phyloP scores from a whole-genome alignment of 139 green algal genomes.

The Marvania coccoides region DNA sequence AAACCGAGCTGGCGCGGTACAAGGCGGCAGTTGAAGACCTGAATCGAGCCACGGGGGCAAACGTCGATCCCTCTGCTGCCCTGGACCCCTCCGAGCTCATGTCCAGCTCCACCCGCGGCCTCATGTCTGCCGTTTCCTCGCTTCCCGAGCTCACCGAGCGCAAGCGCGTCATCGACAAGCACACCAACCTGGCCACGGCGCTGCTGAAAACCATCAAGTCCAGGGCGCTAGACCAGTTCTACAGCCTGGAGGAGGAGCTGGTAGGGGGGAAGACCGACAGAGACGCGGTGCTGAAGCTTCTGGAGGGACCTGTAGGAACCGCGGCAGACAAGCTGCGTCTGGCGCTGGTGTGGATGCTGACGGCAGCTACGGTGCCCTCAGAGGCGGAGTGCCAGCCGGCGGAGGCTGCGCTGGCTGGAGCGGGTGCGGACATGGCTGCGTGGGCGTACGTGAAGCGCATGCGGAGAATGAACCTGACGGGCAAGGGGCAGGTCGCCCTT shows the following conservation, averaged over 20 bases:
- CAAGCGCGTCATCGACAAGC: slow-evolving; percentile 95
- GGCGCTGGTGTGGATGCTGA: slow-evolving; percentile 81
- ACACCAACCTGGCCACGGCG: slow-evolving; percentile 91
- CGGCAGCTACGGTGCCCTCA: slow-evolving; percentile 30
- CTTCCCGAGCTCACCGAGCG: slow-evolving; percentile 66
- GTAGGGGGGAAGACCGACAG: slow-evolving; percentile 68
- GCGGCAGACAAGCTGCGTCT: slow-evolving; percentile 84
- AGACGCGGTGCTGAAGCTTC: slow-evolving; percentile 41
- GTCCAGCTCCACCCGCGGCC: slow-evolving; percentile 54
- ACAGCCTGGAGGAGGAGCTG: slow-evolving; percentile 78
- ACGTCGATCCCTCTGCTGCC: slow-evolving; percentile 24
- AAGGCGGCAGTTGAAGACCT: slow-evolving; percentile 87
- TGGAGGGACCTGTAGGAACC: slow-evolving; percentile 50
- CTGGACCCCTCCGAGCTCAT: slow-evolving; percentile 28
- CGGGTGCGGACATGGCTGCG: slow-evolving; percentile 66
- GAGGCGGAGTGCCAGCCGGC: slow-evolving; percentile 18
- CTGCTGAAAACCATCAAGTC: slow-evolving; percentile 87
- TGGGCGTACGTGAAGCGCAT: slow-evolving; percentile 85
- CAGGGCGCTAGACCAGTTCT: slow-evolving; percentile 75
- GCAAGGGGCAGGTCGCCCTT: slow-evolving; percentile 13
- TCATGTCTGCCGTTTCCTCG: slow-evolving; percentile 74
- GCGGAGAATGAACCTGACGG: slow-evolving; percentile 76
- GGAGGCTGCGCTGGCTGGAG: neutral
- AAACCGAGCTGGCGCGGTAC: slow-evolving; percentile 74
- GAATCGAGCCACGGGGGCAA: slow-evolving; percentile 64